phyloP scores from a whole-genome alignment of 192 early-diverging fungal genomes.

The Umbelopsis sp. region DNA sequence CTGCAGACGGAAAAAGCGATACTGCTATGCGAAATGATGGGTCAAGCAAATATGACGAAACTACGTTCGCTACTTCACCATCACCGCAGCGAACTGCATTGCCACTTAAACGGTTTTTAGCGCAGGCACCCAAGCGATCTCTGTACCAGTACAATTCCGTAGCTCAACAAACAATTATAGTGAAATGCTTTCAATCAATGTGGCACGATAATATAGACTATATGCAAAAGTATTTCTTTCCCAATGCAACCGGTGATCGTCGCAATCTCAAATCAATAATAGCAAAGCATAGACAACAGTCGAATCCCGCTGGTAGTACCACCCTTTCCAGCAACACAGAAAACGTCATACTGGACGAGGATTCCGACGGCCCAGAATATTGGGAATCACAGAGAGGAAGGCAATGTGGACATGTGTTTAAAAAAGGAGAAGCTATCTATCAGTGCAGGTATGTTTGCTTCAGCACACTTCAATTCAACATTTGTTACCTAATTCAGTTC shows the following conservation, averaged over 20 bases:
- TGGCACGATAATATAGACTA: conserved; percentile 31
- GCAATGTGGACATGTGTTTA: conserved; percentile 94
- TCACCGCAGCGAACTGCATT: conserved; percentile 3
- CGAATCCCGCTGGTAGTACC: neutral
- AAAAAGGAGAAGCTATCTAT: conserved; percentile 90
- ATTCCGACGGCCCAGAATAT: conserved; percentile 54
- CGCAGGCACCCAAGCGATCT: conserved; percentile 27
- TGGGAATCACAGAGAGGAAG: conserved; percentile 73
- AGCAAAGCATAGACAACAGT: conserved; percentile 15
- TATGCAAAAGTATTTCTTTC: conserved; percentile 38
- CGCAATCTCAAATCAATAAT: conserved; percentile 23
- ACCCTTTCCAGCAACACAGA: neutral
- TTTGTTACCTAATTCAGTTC: neutral
- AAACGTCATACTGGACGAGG: conserved; percentile 20
- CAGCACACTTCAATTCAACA: neutral
- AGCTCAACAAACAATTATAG: conserved; percentile 21
- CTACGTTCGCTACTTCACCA: neutral
- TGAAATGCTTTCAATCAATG: conserved; percentile 34
- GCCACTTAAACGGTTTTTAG: conserved; percentile 27
- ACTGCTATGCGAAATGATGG: no score
- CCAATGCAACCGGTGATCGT: conserved; percentile 7
- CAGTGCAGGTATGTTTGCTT: conserved; percentile 73
- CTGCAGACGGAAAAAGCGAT: neutral
- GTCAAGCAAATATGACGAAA: neutral
- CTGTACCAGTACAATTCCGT: neutral